Base-by-base conservation (phyloP, 768 basidiomycete genomes). In the Mycena belliarum region DNA sequence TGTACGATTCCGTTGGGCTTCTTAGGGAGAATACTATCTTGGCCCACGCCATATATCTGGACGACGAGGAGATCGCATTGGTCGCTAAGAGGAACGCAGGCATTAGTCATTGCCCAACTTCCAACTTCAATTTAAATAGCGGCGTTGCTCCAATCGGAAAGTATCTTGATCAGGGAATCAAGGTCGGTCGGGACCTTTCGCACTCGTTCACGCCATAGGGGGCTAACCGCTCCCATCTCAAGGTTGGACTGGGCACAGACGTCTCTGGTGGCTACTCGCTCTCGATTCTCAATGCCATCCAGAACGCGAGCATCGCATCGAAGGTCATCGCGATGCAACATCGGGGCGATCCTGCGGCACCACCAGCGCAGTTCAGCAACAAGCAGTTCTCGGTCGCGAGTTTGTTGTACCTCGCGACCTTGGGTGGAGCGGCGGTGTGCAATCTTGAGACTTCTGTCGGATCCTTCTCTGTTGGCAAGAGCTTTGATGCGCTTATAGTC, bases 181-280 rank as follows among this genome's bases (percentile, higher is more conserved):
- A 97, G 81, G 95, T 91, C 54, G 26, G 74, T 65, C 53, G 26
- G 74, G 65, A 43, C 1, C 49, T 3, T 21, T 49, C 25, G 35
- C 23, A 11, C 20, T 6, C 29, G 29, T 32, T 35, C 37, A 29
- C 14, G 23, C 8, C 25, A 24, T n/a, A 42, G 16, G 29, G 29
- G 42, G 40, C 23, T 52, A 38, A 41, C 18, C 14, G 29, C 4
- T 52, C 10, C 12, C 50, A 40, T 41, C n/a, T 15, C 6, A 59
- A 95, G 93, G 91, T 98, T 59, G 93, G 94, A 18, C 76, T 98
- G n/a, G 96, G 96, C 3, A 95, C 95, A 49, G 94, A 96, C 68
- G 87, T 91, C 52, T 89, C 93, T 2, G 96, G 96, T 12, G 95
- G 96, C 5, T 92, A 85, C 71, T 84, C 83, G 11, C 79, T 86